Evolutionary conservation across 2,329 filamentous ascomycete genomes (phyloP).

Genomic region (Penicillium sclerotiorum): DNA sequence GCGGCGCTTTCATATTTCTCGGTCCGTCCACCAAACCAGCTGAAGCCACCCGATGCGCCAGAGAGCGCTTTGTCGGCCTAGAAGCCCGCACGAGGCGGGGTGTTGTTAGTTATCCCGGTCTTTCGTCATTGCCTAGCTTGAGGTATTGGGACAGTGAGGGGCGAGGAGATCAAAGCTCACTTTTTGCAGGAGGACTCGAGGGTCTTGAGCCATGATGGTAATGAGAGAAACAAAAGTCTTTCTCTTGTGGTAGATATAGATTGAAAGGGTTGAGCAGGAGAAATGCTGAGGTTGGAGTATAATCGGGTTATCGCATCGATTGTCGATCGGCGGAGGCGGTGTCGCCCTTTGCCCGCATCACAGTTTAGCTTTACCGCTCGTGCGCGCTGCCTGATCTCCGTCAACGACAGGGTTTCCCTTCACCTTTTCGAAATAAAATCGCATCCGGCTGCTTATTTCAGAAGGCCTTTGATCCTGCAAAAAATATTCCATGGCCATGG

Average conservation of each 20-base stretch:
- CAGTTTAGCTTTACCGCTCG: constrained; percentile 9
- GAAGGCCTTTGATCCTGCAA: too few species aligned
- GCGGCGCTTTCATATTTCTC: constrained; percentile 91
- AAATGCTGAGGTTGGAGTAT: constrained; percentile 9
- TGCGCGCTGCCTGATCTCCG: too few species aligned
- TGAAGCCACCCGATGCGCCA: constrained; percentile 78
- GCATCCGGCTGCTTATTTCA: too few species aligned
- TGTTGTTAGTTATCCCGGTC: constrained; percentile 28
- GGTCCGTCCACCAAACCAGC: constrained; percentile 80
- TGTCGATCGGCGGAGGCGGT: constrained; percentile 30
- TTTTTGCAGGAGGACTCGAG: constrained; percentile 76
- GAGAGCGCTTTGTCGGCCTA: constrained; percentile 85
- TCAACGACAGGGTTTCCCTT: too few species aligned
- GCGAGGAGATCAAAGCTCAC: constrained; percentile 46
- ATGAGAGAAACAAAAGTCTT: constrained; percentile 1
- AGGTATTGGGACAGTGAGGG: constrained; percentile 6
- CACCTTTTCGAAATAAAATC: too few species aligned
- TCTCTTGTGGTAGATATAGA: neutral
- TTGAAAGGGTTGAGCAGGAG: neutral
- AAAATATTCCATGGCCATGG: constrained; percentile 9
- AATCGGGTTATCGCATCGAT: constrained; percentile 14
- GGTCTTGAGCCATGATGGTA: constrained; percentile 70
- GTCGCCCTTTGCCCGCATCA: constrained; percentile 16
- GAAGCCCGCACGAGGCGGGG: constrained; percentile 18
- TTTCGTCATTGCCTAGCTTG: constrained; percentile 28